A percentile compares a stretch with the other conserved stretches of the same genome.
These are phyloP conservation scores for Colletotrichum sp. DNA, from an alignment of 2,329 filamentous ascomycete genomes.

Conservation along the genomic window DNA sequence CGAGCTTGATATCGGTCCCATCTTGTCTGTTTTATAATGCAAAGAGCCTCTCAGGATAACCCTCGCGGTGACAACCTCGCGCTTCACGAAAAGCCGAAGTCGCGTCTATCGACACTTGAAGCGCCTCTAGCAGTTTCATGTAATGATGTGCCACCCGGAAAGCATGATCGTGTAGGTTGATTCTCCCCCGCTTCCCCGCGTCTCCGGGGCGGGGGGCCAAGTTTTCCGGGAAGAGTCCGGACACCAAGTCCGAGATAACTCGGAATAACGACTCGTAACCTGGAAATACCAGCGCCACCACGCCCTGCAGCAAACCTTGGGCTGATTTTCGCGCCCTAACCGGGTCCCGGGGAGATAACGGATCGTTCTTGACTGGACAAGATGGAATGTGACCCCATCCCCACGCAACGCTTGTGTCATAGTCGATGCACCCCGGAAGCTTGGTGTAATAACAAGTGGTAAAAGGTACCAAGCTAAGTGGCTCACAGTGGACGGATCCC, in stretches of 20 bases:
- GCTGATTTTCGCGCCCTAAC: background rate
- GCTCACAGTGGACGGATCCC: rapidly evolving
- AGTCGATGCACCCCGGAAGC: background rate
- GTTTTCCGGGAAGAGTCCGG: constrained; percentile 6
- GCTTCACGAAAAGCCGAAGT: background rate
- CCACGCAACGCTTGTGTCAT: background rate
- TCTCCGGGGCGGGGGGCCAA: background rate
- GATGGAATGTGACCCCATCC: background rate
- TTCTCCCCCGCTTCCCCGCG: background rate
- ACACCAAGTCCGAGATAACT: background rate
- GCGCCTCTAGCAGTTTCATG: background rate
- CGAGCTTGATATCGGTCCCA: background rate
- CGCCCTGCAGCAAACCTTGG: background rate
- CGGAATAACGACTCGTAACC: background rate
- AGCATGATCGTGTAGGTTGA: background rate
- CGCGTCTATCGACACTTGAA: background rate
- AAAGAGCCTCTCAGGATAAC: background rate
- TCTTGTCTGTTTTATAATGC: background rate
- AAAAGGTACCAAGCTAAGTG: too few species aligned
- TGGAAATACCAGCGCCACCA: background rate
- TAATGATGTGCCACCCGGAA: background rate
- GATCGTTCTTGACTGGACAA: background rate
- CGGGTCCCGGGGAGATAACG: background rate
- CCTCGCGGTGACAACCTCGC: background rate
- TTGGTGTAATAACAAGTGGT: background rate